These are phyloP conservation scores for Angomonas ambiguus DNA, from an alignment of 208 protist species.

Conservation along the genomic window DNA sequence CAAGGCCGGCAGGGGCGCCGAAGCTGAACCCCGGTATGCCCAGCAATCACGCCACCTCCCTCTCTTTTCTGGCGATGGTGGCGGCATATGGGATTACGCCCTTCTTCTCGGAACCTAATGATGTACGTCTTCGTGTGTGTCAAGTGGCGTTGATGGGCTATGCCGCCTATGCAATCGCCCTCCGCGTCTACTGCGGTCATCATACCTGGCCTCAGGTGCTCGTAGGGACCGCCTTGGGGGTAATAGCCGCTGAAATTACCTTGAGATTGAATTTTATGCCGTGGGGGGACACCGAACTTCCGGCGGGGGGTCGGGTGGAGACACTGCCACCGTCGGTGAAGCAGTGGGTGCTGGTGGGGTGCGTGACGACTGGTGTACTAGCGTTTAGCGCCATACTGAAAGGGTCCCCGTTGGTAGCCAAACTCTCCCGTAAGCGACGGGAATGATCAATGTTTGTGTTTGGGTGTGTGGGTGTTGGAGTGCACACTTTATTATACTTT, in stretches of 20 bases:
- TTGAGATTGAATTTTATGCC: conserved; percentile 26
- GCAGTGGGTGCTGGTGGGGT: conserved; percentile 7
- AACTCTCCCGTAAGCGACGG: not conserved
- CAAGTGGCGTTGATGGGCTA: conserved; percentile 26
- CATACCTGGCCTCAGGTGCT: conserved; percentile 50
- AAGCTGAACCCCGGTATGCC: conserved; percentile 62
- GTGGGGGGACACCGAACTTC: conserved; percentile 18
- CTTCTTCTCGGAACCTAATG: not conserved
- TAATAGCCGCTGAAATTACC: conserved; percentile 9
- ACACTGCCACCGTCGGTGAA: conserved; percentile 25
- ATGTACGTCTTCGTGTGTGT: not conserved
- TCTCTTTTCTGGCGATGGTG: conserved; percentile 35
- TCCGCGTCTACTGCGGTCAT: conserved; percentile 38
- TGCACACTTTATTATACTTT: too few relatives aligned
- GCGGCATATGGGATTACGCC: conserved; percentile 23
- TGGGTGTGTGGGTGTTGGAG: too few relatives aligned
- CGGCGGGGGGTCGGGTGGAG: conserved; percentile 36
- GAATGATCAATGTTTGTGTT: not conserved
- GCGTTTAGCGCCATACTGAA: conserved; percentile 17
- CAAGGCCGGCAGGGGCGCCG: conserved; percentile 33
- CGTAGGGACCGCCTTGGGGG: conserved; percentile 34
- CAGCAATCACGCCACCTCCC: conserved; percentile 57
- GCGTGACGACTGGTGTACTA: conserved; percentile 11
- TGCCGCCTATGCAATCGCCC: conserved; percentile 25
- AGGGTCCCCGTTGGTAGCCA: conserved; percentile 14